A percentile compares a stretch with the other conserved stretches of the same genome.
Conservation (phyloP, 2,329 filamentous ascomycete genomes). For the Nannizziopsis arthrosporioides region DNA sequence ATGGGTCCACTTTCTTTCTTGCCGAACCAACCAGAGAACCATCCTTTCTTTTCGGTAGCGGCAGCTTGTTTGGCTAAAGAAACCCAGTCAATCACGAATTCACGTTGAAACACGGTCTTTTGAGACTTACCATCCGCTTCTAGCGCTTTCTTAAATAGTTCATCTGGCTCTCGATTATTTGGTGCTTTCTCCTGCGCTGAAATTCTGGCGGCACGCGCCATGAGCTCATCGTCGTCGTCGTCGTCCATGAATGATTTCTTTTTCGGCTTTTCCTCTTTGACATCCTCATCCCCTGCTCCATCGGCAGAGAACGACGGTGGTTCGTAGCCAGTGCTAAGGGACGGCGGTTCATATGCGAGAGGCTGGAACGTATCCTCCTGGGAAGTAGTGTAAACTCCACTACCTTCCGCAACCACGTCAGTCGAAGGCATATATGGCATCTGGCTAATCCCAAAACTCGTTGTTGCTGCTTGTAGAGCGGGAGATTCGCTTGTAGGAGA, state of each 20-base stretch:
- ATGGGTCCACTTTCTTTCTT: slow-evolving; percentile 58
- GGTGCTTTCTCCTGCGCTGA: slow-evolving; percentile 52
- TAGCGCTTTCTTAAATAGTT: slow-evolving; percentile 73
- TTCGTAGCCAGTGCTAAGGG: slow-evolving; percentile 22
- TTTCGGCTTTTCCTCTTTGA: slow-evolving; percentile 49
- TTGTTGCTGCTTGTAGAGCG: background rate
- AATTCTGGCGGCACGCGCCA: slow-evolving; percentile 39
- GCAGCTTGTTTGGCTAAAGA: slow-evolving; percentile 27
- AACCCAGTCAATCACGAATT: slow-evolving; percentile 21
- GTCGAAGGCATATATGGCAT: background rate
- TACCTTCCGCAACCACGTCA: background rate
- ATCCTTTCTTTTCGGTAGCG: slow-evolving; percentile 43
- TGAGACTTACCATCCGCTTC: slow-evolving; percentile 48
- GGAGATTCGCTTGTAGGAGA: slow-evolving; percentile 6
- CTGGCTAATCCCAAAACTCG: slow-evolving; percentile 4
- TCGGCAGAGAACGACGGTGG: slow-evolving; percentile 25
- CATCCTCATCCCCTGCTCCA: slow-evolving; percentile 42
- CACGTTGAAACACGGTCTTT: background rate
- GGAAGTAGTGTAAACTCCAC: background rate
- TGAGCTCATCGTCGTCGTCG: slow-evolving; percentile 58
- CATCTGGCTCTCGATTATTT: slow-evolving; percentile 67
- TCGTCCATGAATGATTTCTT: slow-evolving; percentile 75
- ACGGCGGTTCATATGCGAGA: slow-evolving; percentile 28
- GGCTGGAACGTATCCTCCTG: slow-evolving; percentile 10
- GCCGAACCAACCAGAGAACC: slow-evolving; percentile 77